phyloP scores from a whole-genome alignment of 2,329 filamentous ascomycete genomes.

The Myriosclerotinia scirpicola region DNA sequence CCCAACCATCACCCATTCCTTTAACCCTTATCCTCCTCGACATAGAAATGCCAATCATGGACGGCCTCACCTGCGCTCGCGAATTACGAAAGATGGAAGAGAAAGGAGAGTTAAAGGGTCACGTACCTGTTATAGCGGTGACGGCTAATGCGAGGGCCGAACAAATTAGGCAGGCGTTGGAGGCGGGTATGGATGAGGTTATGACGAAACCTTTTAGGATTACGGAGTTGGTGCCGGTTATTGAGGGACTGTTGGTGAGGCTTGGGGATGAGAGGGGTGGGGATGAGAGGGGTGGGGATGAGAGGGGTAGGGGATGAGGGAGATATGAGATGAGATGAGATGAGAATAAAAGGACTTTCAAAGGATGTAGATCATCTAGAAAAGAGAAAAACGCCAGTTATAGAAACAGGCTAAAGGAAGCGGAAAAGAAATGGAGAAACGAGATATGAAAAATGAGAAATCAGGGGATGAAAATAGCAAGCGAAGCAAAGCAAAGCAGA shows the following conservation, averaged over 20 bases:
- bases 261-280: not conserved
- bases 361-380: too few relatives aligned
- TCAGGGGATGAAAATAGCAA: constrained; percentile 4
- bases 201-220: constrained; percentile 70
- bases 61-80: constrained; percentile 70
- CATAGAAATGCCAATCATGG: constrained; percentile 80
- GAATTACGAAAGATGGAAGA: constrained; percentile 66
- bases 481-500: too few relatives aligned
- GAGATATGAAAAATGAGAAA: not conserved
- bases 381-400: too few relatives aligned
- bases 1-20: not conserved
- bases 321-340: not conserved
- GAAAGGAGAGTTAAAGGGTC: constrained; percentile 55
- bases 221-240: constrained; percentile 9
- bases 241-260: constrained; percentile 3
- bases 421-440: not conserved
- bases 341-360: too few relatives aligned
- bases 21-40: constrained; percentile 67
- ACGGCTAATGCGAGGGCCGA: constrained; percentile 75
- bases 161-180: constrained; percentile 68
- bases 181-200: constrained; percentile 73
- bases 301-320: not conserved
- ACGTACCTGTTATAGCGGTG: constrained; percentile 72
- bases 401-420: not conserved
- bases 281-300: not conserved